Base-by-base conservation (phyloP, 73 alveolate species). In the Diophrys sp. region DNA sequence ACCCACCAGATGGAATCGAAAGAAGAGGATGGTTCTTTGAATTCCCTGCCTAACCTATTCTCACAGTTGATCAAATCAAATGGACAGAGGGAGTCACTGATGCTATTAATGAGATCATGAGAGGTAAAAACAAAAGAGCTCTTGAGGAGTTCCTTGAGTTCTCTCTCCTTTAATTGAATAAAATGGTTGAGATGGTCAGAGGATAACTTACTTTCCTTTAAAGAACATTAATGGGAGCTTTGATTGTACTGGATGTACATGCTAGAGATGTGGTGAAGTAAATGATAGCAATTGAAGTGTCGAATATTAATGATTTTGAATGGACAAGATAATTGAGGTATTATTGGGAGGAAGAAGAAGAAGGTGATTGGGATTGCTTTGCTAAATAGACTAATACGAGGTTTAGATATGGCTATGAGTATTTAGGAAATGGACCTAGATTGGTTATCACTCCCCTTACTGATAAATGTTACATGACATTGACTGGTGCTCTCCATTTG, bases 191-290 rank as follows among this genome's bases (percentile, higher is more conserved):
- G 81, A 81, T 97, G 29, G 99, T 97, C 30, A 87, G 99, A 91
- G 98, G 96, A 34, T 91, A 92, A 34, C 93, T 97, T 5, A 93
- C 86, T 31, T 89, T 87, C 29, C 93, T 95, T 23, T 88, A 97
- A 88, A 88, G 99, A 88, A 86, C 98, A 27, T 85, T 94, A 62
- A 96, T 97, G 96, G 99, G 98, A 67, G 99, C 99, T 33, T 89
- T 97, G 71, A 97, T 97, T 89, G 97, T 95, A 71, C 87, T 96
- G 2, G 99, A 97, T 96, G 99, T 97, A 67, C 99, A 97, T 86
- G 99, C 98, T 56, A 90, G 99, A 89, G 99, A 95, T 87, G 99
- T 97, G 30, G 99, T 97, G 23, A 91, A 91, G 32, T 90, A 91
- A 33, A 93, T 96, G 98, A 90, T 90, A 66, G 74, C 81, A 30